These are phyloP conservation scores for Aspergillus sergii DNA, from an alignment of 2,329 filamentous ascomycete species.

Conservation along the genomic window DNA sequence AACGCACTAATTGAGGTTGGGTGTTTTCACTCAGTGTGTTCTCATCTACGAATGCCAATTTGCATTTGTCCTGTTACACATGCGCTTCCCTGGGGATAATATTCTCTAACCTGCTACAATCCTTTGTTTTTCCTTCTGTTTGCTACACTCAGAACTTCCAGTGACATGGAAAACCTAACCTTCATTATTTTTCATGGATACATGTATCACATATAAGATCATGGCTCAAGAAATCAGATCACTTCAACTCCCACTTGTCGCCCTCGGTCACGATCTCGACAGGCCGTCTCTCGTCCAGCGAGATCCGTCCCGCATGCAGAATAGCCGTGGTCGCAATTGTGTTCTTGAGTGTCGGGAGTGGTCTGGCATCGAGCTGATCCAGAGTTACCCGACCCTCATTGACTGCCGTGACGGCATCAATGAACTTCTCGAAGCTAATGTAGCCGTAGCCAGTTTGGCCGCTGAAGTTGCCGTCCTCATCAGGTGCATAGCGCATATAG, in stretches of 20 bases:
- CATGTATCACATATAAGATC: neutral
- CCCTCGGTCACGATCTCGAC: slow-evolving; percentile 65
- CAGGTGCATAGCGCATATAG: slow-evolving; percentile 92
- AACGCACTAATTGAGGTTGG: neutral
- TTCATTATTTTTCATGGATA: neutral
- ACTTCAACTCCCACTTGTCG: slow-evolving; percentile 66
- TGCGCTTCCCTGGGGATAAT: neutral
- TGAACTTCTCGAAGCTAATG: slow-evolving; percentile 93
- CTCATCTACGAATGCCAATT: neutral
- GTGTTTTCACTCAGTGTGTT: neutral
- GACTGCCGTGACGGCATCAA: slow-evolving; percentile 78
- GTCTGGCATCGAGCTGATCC: slow-evolving; percentile 76
- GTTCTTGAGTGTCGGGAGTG: slow-evolving; percentile 82
- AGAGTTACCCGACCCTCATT: slow-evolving; percentile 74
- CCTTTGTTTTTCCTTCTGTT: neutral
- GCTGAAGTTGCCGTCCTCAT: slow-evolving; percentile 91
- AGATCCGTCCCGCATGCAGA: slow-evolving; percentile 80
- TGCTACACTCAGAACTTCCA: neutral
- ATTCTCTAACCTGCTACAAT: neutral
- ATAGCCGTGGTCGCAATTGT: slow-evolving; percentile 92
- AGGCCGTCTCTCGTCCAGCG: slow-evolving; percentile 78
- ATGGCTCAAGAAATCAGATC: slow-evolving; percentile 7
- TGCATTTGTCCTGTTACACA: neutral
- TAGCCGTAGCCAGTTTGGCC: slow-evolving; percentile 93
- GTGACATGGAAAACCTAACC: neutral